These are phyloP conservation scores for Calonectria multiphialidica DNA, from an alignment of 2,329 filamentous ascomycete genomes.

Conservation along the genomic window DNA sequence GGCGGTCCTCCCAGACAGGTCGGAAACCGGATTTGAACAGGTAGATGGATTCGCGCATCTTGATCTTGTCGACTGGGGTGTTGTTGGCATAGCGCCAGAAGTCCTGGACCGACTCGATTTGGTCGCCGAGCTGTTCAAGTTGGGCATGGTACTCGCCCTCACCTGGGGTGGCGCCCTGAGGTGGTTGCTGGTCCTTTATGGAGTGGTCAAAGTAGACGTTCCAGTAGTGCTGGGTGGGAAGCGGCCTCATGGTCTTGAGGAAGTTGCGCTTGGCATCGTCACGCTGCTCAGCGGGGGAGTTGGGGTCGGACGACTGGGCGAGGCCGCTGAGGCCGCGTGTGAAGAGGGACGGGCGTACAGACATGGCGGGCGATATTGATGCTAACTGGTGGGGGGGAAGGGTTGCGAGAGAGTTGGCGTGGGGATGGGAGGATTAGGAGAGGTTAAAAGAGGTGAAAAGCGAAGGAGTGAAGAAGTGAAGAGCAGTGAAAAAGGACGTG, in stretches of 20 bases:
- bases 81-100: constrained; percentile 89
- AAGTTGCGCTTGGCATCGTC: constrained; percentile 88
- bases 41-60: constrained; percentile 82
- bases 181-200: constrained; percentile 39
- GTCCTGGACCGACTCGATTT: constrained; percentile 85
- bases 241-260: constrained; percentile 77
- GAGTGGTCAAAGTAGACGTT: constrained; percentile 76
- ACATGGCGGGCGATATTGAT: constrained; percentile 57
- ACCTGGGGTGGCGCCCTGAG: constrained; percentile 39
- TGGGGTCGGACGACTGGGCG: constrained; percentile 69
- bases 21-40: constrained; percentile 84
- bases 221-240: constrained; percentile 86
- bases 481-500: not conserved
- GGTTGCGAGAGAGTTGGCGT: not conserved
- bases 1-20: constrained; percentile 86
- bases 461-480: not conserved
- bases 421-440: not conserved
- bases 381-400: not conserved
- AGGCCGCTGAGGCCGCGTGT: constrained; percentile 73
- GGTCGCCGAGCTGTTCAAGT: constrained; percentile 72
- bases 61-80: constrained; percentile 80
- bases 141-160: constrained; percentile 62
- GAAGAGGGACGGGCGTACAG: constrained; percentile 68
- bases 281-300: constrained; percentile 79
- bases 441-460: not conserved